phyloP scores from a whole-genome alignment of 352 stramenopile species.

The Pythium chondricola region DNA sequence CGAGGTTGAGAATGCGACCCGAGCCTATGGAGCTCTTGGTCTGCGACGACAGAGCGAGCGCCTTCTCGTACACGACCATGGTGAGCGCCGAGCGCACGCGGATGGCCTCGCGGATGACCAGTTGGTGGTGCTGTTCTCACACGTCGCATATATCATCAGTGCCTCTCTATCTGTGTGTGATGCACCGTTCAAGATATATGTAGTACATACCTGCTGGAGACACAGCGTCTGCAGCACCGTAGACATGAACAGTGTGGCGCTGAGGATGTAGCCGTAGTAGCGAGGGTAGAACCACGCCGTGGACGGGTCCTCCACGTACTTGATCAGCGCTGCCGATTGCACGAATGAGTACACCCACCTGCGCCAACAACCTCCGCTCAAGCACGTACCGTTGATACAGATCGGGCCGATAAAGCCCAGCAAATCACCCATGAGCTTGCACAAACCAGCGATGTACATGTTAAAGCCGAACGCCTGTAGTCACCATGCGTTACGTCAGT shows the following conservation, averaged over 20 bases:
- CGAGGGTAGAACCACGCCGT: constrained; percentile 28
- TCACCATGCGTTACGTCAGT: background rate
- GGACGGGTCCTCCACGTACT: constrained; percentile 55
- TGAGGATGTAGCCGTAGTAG: constrained; percentile 59
- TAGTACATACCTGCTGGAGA: constrained; percentile 37
- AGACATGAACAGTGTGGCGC: constrained; percentile 33
- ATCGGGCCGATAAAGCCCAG: constrained; percentile 88
- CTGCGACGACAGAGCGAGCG: constrained; percentile 47
- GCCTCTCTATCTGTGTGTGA: background rate
- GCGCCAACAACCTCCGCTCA: background rate
- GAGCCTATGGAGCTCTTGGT: constrained; percentile 47
- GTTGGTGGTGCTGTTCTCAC: constrained; percentile 35
- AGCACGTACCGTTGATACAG: constrained; percentile 29
- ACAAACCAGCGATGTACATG: constrained; percentile 83
- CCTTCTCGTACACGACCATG: constrained; percentile 61
- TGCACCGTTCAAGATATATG: background rate
- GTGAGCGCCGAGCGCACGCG: constrained; percentile 56
- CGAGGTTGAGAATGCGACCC: constrained; percentile 92
- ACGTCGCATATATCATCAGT: too few relatives aligned
- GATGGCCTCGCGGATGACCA: constrained; percentile 60
- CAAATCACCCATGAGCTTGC: constrained; percentile 91
- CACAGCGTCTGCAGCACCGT: constrained; percentile 47
- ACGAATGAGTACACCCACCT: background rate
- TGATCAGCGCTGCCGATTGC: constrained; percentile 36
- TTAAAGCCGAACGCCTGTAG: constrained; percentile 76